Conservation (phyloP, 2,329 filamentous ascomycete genomes). For the Amauroascus niger region DNA sequence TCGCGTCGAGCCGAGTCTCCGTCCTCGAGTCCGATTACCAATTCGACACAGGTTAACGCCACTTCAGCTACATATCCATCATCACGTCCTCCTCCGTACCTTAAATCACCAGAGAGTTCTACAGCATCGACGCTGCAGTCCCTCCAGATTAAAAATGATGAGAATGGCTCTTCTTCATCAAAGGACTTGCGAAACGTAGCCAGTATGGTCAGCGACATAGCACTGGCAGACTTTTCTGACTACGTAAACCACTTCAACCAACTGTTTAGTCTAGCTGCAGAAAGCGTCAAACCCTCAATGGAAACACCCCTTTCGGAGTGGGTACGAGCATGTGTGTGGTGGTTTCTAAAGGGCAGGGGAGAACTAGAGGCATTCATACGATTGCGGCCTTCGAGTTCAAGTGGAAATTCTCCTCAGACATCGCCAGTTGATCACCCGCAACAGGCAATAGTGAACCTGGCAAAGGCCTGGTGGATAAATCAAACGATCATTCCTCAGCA, state of each 20-base stretch:
- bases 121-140: conserved; percentile 9
- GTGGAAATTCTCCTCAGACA: conserved; percentile 39
- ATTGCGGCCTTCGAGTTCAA: conserved; percentile 48
- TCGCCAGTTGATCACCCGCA: conserved; percentile 42
- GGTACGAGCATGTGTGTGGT: conserved; percentile 69
- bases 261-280: conserved; percentile 67
- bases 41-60: background rate
- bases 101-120: conserved; percentile 14
- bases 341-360: conserved; percentile 74
- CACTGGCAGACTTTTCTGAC: conserved; percentile 58
- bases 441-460: conserved; percentile 76
- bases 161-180: conserved; percentile 17
- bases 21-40: background rate
- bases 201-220: conserved; percentile 50
- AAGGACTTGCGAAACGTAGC: conserved; percentile 31
- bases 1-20: conserved; percentile 1
- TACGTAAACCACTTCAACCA: conserved; percentile 65
- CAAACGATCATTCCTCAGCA: conserved; percentile 34
- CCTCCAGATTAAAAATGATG: background rate
- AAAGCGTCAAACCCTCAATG: conserved; percentile 58
- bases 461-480: conserved; percentile 76
- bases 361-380: conserved; percentile 64
- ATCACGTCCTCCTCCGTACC: conserved; percentile 12
- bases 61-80: background rate
- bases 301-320: conserved; percentile 57